Base-by-base conservation (phyloP, 2,329 filamentous ascomycete genomes). In the Keithomyces neogunnii region DNA sequence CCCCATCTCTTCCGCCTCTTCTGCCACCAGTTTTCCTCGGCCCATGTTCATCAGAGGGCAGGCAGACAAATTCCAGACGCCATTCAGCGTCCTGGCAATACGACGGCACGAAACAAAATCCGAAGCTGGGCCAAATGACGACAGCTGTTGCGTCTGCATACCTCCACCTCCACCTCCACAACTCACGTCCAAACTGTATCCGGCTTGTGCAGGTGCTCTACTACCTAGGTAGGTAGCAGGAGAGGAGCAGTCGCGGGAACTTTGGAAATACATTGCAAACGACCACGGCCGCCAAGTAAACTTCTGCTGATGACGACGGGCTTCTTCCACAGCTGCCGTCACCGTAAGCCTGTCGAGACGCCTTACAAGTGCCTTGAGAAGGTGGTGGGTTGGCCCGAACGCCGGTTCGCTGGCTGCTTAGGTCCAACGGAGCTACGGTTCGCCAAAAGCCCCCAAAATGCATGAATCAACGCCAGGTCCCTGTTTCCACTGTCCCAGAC, bases 371-470 rank as follows among this genome's bases (percentile, higher is more conserved):
- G 8, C 43, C n/a, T 13, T 29, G 35, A 4, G 13, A 45, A 45
- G 35, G 32, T 35, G 44, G 45, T 44, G 45, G 50, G 50, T 51
- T 51, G 50, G 45, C 13, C 43, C 42, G 51, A 42, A 46, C 43
- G 47, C 51, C 47, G 47, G 44, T 44, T 45, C 40, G 45, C 46
- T 39, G 46, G 29, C 26, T 44, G 32, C 32, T 31, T 31, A 38
- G 4, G 6, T 33, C 28, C 29, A 47, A 38, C 35, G 38, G 31
- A 3, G n/a, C 11, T 19, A n/a, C 13, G 5, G 39, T 19, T 42
- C n/a, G 36, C 4, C 13, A 10, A 39, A 35, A 11, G 11, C 6
- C 6, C 33, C 33, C 6, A 35, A 35, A 35, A 35, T 11, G 33
- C 33, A 31, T 47, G 45, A 35, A 31, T 47, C 45, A 47, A 35